Evolutionary conservation across 2,329 filamentous ascomycete species (phyloP), one percentile per base, ranked within the genome.

Genomic region (Parastagonospora nodorum): DNA sequence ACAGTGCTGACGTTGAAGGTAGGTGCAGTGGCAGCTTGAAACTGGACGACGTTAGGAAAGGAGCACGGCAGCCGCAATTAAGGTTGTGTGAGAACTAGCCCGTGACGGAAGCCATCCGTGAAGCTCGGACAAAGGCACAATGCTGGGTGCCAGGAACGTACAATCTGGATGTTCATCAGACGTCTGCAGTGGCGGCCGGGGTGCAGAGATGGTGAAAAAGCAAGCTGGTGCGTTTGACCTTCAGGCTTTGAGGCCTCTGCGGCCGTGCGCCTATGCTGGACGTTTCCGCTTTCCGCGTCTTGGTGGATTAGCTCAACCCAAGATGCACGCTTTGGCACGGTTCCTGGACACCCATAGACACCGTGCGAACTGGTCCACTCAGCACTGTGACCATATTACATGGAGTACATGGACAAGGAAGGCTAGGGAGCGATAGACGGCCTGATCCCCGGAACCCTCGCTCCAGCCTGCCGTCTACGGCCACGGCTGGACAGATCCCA

Each of bases 231-330:
- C 19, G 57, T 57, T 63, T 51, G 45, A 49, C 50, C 42, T 15
- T 43, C 15, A 31, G 12, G 28, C 40, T 53, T 41, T 52, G 46
- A 50, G 50, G 55, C 55, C 55, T 50, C 43, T 31, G 45, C 55
- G 63, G 54, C 66, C 66, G 67, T 68, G 66, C 67, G 49, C 61
- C 16, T 55, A 48, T 58, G 50, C 55, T 57, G 55, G 59, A 63
- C 64, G 58, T 58, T 72, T 69, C 69, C 68, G 69, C 58, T 60
- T 69, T 67, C 66, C 66, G 68, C 57, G 52, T 58, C 58, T 53
- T 50, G 48, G 50, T 50, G 58, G 51, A 53, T 55, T 47, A 58
- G 55, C 54, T 60, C 57, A 48, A 49, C 46, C 58, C 59, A 60
- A 47, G 57, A 55, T 48, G 49, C 61, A 54, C 53, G 53, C 57